Evolutionary conservation across 768 basidiomycete species (phyloP).

Genomic region (Suillus brevipes): DNA sequence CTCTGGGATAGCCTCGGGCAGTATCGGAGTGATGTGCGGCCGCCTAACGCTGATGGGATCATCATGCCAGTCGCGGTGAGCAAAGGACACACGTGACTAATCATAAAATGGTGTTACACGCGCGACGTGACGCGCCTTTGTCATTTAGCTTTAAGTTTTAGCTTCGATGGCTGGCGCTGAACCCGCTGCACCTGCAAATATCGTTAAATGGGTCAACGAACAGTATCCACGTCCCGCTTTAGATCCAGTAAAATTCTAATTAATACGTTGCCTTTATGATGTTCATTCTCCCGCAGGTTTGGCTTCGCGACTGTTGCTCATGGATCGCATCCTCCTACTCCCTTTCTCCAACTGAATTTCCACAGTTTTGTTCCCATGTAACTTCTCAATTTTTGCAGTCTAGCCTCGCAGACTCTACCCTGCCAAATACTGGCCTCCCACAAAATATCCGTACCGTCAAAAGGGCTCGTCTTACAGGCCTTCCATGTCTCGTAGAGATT

Average conservation of each 20-base stretch:
- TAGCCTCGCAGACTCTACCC: conserved; percentile 70
- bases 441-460: conserved; percentile 37
- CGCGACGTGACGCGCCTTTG: background rate
- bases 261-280: background rate
- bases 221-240: conserved; percentile 62
- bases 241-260: conserved; percentile 50
- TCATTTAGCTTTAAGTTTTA: background rate
- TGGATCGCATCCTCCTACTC: conserved; percentile 56
- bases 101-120: no score
- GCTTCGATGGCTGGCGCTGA: conserved; percentile 19
- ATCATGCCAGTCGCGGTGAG: conserved; percentile 1
- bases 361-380: conserved; percentile 54
- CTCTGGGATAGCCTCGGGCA: background rate
- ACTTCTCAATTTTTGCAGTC: conserved; percentile 72
- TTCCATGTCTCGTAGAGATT: conserved; percentile 75
- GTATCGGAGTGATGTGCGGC: background rate
- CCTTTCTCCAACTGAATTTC: conserved; percentile 50
- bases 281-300: conserved; percentile 49
- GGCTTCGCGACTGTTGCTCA: conserved; percentile 71
- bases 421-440: conserved; percentile 68
- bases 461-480: conserved; percentile 38
- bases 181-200: conserved; percentile 24
- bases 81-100: background rate
- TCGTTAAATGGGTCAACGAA: conserved; percentile 54
- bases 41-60: background rate